A percentile compares a stretch with the other conserved stretches of the same genome.
Conservation (phyloP, 225 moss, liverwort and hornwort genomes). For the Climacium dendroides region DNA sequence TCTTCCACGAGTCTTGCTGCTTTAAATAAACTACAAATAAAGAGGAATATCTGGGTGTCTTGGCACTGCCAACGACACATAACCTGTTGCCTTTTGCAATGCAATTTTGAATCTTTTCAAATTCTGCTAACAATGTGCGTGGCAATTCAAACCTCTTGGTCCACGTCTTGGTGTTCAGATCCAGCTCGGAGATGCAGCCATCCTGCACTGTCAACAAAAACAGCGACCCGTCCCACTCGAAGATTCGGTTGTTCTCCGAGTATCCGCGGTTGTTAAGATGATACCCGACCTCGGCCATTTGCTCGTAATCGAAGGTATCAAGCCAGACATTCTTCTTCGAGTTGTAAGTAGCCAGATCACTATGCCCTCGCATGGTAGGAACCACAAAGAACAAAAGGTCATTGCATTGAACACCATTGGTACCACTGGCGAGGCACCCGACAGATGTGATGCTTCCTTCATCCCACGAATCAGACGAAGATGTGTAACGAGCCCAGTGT, state of each 20-base stretch:
- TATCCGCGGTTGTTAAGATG: constrained; percentile 41
- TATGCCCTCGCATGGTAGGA: constrained; percentile 36
- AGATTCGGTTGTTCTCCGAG: constrained; percentile 37
- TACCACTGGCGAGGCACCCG: constrained; percentile 33
- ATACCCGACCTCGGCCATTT: constrained; percentile 29
- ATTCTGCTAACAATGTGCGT: constrained; percentile 12
- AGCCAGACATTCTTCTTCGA: constrained; percentile 33
- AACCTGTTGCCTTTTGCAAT: constrained; percentile 28
- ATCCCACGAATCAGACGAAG: constrained; percentile 9
- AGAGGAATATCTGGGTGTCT: constrained; percentile 19
- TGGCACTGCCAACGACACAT: constrained; percentile 31
- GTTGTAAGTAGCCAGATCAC: constrained; percentile 39
- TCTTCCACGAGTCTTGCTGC: constrained; percentile 21
- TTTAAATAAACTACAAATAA: constrained; percentile 19
- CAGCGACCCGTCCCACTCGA: constrained; percentile 37
- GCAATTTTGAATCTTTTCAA: constrained; percentile 42
- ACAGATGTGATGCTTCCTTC: constrained; percentile 24
- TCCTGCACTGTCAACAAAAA: constrained; percentile 24
- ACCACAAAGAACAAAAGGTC: constrained; percentile 35
- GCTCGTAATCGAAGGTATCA: constrained; percentile 34
- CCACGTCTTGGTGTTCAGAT: constrained; percentile 29
- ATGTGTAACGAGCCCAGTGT: constrained; percentile 22
- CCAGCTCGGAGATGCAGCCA: constrained; percentile 33
- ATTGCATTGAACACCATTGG: constrained; percentile 33
- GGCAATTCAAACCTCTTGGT: constrained; percentile 33